Base-by-base conservation (phyloP, 148 eudicot species). In the Mesembryanthemum crystallinum region DNA sequence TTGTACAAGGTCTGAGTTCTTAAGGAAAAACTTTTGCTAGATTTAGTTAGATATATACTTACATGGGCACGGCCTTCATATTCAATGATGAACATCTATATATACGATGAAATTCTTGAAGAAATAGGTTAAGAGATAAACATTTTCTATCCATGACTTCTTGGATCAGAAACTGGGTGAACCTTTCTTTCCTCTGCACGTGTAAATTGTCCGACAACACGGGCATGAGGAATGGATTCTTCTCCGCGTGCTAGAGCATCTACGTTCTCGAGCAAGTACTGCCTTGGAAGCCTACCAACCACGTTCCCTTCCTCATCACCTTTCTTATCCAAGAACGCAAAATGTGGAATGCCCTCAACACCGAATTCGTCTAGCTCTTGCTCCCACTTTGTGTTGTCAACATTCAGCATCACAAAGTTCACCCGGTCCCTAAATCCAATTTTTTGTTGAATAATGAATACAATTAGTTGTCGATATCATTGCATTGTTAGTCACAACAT, bases 311-410 rank as follows among this genome's bases (percentile, higher is more conserved):
- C 94, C 75, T 96, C 98, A 7, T 96, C 91, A 3, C 99, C 99
- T 18, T 84, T 78, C 82, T 76, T 85, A 84, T 96, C 99, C 79
- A 96, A 75, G 84, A 96, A 96, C 5, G 97, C 95, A 79, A 96
- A 96, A 92, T 96, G 98, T 21, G 99, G 99, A 72, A 96, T 92
- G 21, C 98, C 99, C 81, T 92, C 99, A 6, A 96, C 99, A 7
- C 99, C 99, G 71, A 96, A 96, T 79, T 96, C 98, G 33, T 96
- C 99, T 58, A 96, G 89, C 85, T 96, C 99, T 58, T 96, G 99
- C 76, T 96, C 99, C 98, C 99, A 96, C 67, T 88, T 96, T 30
- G 99, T 96, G 87, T 92, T 96, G 75, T 96, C 98, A 37, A 92
- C 99, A 76, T 96, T 96, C 70, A 96, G 87, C 97, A 96, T 91